These are phyloP conservation scores for Diplodia scrobiculata DNA, from an alignment of 2,329 filamentous ascomycete species.

Conservation along the genomic window DNA sequence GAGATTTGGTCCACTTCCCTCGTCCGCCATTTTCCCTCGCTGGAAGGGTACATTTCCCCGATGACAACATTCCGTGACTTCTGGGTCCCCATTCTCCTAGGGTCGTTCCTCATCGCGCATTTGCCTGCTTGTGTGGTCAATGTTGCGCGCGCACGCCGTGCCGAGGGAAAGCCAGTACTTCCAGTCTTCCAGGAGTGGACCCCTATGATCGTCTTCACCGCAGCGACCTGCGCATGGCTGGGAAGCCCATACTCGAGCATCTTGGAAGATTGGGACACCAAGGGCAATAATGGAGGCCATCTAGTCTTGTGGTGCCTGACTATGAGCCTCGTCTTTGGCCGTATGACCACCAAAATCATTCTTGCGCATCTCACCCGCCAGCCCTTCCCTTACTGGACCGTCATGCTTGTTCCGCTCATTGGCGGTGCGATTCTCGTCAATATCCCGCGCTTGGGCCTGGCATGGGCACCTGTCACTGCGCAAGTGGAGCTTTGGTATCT, in stretches of 20 bases:
- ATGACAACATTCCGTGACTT: constrained; percentile 78
- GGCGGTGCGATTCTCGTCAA: constrained; percentile 83
- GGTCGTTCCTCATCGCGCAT: constrained; percentile 60
- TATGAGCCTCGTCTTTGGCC: constrained; percentile 95
- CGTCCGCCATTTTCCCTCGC: constrained; percentile 53
- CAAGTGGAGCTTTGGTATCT: constrained; percentile 76
- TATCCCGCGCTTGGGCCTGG: constrained; percentile 69
- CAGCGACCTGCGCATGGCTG: constrained; percentile 77
- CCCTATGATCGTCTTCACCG: constrained; percentile 80
- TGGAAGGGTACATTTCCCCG: constrained; percentile 63
- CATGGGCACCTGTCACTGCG: constrained; percentile 47
- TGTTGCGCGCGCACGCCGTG: constrained; percentile 73
- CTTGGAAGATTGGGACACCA: constrained; percentile 57
- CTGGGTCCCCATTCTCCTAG: constrained; percentile 68
- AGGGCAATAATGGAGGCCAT: constrained; percentile 60
- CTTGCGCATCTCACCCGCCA: constrained; percentile 90
- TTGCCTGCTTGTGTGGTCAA: constrained; percentile 88
- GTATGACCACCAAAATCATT: constrained; percentile 99
- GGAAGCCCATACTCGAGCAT: constrained; percentile 85
- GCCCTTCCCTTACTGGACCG: constrained; percentile 95
- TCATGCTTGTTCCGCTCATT: constrained; percentile 83
- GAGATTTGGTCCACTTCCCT: constrained; percentile 81
- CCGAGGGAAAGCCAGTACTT: constrained; percentile 70
- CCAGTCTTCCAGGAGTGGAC: constrained; percentile 93
- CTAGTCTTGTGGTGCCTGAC: constrained; percentile 89